Evolutionary conservation across 163 green algal genomes (phyloP).

Genomic region (Coccomyxa subellipsoidea): DNA sequence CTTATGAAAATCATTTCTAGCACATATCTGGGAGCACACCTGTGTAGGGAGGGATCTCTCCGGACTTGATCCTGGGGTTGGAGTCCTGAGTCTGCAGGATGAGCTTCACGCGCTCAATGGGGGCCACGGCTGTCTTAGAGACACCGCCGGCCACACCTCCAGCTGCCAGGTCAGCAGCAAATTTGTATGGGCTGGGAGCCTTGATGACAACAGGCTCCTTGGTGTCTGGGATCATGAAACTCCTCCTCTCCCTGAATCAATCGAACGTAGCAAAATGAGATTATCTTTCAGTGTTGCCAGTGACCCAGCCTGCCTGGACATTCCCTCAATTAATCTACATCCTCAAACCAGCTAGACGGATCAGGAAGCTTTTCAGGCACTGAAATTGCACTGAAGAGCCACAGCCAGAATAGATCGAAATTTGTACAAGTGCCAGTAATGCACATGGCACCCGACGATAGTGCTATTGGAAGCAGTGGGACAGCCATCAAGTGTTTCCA

Average conservation of each 20-base stretch:
- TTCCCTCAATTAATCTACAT: no score
- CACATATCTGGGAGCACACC: not conserved
- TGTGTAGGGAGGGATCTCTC: slow-evolving; percentile 78
- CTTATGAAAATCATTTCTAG: no score
- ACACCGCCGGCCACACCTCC: slow-evolving; percentile 83
- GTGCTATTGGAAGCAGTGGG: not conserved
- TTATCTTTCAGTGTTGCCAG: no score
- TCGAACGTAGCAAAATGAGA: no score
- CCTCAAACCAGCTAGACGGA: no score
- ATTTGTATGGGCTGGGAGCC: slow-evolving; percentile 24
- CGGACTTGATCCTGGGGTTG: slow-evolving; percentile 78
- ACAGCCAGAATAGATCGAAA: no score
- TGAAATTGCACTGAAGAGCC: no score
- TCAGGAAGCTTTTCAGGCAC: no score
- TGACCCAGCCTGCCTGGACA: no score
- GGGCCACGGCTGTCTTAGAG: slow-evolving; percentile 95
- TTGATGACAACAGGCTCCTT: slow-evolving; percentile 15
- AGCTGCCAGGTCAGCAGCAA: slow-evolving; percentile 72
- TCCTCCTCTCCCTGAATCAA: slow-evolving; percentile 20
- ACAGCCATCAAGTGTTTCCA: not conserved
- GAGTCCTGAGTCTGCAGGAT: slow-evolving; percentile 94
- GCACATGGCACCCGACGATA: no score
- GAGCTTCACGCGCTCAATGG: slow-evolving; percentile 99
- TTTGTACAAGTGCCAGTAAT: no score
- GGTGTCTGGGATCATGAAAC: slow-evolving; percentile 24